Base-by-base conservation (phyloP, 306 rosid genomes). In the Prosopis cineraria region DNA sequence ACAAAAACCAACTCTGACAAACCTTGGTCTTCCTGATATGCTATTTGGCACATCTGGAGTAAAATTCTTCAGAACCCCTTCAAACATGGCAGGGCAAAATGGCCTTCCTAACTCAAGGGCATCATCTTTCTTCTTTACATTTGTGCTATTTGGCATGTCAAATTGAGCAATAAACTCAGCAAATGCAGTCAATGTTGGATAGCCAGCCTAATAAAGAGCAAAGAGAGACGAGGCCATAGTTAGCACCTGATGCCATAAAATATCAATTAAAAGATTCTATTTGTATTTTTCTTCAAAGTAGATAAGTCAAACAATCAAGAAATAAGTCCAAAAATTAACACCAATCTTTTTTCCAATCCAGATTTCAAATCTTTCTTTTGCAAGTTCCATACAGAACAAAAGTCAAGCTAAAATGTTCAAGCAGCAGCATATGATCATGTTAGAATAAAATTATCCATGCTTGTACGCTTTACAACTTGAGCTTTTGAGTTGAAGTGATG, bases 21-120 rank as follows among this genome's bases (percentile, higher is more conserved):
- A 96, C 99, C 99, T 96, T 86, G 96, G 93, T 81, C 98, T 86
- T 80, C 99, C 91, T 24, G 89, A 84, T 48, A 90, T 78, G 80
- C 86, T 82, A 66, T 87, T 80, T 62, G 90, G 83, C 72, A 96
- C 79, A 78, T 93, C 98, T 1, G 98, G 97, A 36, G 96, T 85
- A 81, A 96, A 93, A 9, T 47, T 82, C 77, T 90, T 88, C 20
- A 96, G 83, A 85, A 93, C 87, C 6, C 55, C 86, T 83, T 91
- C 97, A 76, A 96, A 96, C 97, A 96, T 93, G 77, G 78, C 77
- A 69, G 99, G 98, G 83, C 79, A 81, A 77, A 93, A 89, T 71
- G 99, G 90, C 80, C 83, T 89, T 58, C 98, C 99, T 71, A 80
- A 82, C 73, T 88, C 98, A 33, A 85, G 70, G 73, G 79, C 31